Evolutionary conservation across 768 basidiomycete species (phyloP), one percentile per base, ranked within the genome.

Genomic region (Pilatotrama ljubarskyi): DNA sequence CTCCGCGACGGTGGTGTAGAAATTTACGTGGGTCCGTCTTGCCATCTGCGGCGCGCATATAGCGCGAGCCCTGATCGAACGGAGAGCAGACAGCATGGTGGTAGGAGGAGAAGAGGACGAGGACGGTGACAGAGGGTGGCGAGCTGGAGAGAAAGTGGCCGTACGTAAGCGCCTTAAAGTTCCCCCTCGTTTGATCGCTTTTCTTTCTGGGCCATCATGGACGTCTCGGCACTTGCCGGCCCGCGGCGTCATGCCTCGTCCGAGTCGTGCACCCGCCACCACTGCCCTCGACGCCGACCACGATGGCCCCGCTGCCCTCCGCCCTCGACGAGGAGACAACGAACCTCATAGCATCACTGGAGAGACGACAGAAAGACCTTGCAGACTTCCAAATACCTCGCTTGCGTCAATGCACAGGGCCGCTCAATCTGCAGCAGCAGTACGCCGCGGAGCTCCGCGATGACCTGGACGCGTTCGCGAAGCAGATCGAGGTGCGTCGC

Each of bases 371-470:
- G 60, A 79, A 73, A 2, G 91, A 94, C 73, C 71, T 96, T 7
- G 66, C 77, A 3, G 77, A 85, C 11, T 85, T 85, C 65, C 90
- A 93, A 71, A 80, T 97, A 35, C 90, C 93, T 1, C 83, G 89
- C 2, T 77, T 97, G 50, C 78, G 80, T 9, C 68, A 76, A 51
- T 95, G 91, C 71, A 76, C 73, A 9, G 92, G 90, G 0, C 88
- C 93, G 1, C 75, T 91, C 10, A 70, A 80, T 0, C 68, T 83
- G 2, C 94, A 96, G 66, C 88, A 93, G 68, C 81, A 84, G 48
- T 78, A 88, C 53, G 85, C 86, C 0, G 84, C 84, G 4, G 92
- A 93, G 68, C 72, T 95, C 58, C 78, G 91, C 29, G 88, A 88
- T 53, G 93, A 95, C 68, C 73, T 93, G 17, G 86, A 87, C 37